These are phyloP conservation scores for Boletus subcaerulescens DNA, from an alignment of 768 basidiomycete genomes.

Conservation along the genomic window DNA sequence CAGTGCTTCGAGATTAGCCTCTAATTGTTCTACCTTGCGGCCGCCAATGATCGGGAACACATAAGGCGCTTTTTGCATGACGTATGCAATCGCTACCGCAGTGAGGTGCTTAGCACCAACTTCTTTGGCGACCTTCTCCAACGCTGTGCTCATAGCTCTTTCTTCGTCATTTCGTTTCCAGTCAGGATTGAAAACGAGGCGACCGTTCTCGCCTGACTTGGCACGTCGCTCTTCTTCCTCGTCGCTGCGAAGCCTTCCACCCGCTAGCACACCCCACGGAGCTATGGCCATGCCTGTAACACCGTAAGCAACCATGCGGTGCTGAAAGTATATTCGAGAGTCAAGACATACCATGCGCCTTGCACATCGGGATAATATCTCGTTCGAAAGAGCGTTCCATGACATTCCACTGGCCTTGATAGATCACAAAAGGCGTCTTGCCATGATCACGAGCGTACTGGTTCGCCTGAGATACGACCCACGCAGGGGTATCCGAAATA, in stretches of 20 bases:
- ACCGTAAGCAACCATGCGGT: not conserved
- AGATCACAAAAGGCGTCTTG: conserved; percentile 44
- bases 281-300: conserved; percentile 28
- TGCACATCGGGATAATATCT: conserved; percentile 40
- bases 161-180: conserved; percentile 38
- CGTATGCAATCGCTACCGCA: conserved; percentile 41
- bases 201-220: conserved; percentile 38
- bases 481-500: conserved; percentile 44
- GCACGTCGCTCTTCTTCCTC: conserved; percentile 28
- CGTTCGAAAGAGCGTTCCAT: conserved; percentile 40
- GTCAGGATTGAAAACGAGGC: conserved; percentile 13
- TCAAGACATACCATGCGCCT: conserved; percentile 15
- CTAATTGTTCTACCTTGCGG: conserved; percentile 43
- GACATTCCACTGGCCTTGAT: conserved; percentile 38
- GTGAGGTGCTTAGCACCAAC: conserved; percentile 36
- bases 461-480: conserved; percentile 49
- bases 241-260: conserved; percentile 28
- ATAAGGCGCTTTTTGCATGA: conserved; percentile 46
- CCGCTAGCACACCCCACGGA: conserved; percentile 35
- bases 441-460: conserved; percentile 48
- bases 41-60: conserved; percentile 44
- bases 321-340: not conserved
- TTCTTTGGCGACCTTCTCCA: conserved; percentile 40
- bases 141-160: conserved; percentile 30
- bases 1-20: conserved; percentile 43